Evolutionary conservation across 192 early-diverging fungal species (phyloP), one percentile per base, ranked within the genome.

Genomic region (Dissophora globulifera): DNA sequence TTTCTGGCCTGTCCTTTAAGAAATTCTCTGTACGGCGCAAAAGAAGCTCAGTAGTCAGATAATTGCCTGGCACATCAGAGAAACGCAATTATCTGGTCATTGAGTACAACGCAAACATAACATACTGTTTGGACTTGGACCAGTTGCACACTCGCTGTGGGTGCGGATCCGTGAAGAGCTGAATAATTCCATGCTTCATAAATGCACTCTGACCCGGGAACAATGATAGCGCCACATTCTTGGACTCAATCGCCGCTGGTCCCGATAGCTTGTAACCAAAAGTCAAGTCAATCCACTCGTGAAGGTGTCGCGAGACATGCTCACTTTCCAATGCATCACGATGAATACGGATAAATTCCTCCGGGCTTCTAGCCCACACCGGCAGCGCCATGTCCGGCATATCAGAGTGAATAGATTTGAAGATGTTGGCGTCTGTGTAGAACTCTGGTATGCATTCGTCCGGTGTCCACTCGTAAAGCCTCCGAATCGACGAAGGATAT

Each of bases 271-370:
- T 91, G 64, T 88, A 93, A 23, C 95, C 95, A 85, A 94, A 96
- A 0, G 93, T 95, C 29, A 96, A 71, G 72, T 96, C 93, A 43
- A 95, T 93, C 95, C 95, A 96, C 48, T 88, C 75, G 62, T 96
- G 91, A 16, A 96, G 59, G 42, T 93, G 83, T 1, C 71, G 65
- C 0, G 92, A 93, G 1, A 95, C 94, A 72, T 90, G 88, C 12
- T 93, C 90, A 30, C 88, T 81, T 61, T 90, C 89, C 7, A 90
- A 69, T 0, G 91, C 92, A 43, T 91, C 86, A 20, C 93, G 88
- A 64, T 97, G 93, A 49, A 90, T 90, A 19, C 81, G 69, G 41
- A 98, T 85, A 79, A 98, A 98, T 35, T 93, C 92, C 48, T 91
- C 91, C 0, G 90, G 86, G 0, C 87, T 85, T 3, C 72, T 56